Base-by-base conservation (phyloP, 2,329 filamentous ascomycete genomes). In the Chrysoporthe puriensis region DNA sequence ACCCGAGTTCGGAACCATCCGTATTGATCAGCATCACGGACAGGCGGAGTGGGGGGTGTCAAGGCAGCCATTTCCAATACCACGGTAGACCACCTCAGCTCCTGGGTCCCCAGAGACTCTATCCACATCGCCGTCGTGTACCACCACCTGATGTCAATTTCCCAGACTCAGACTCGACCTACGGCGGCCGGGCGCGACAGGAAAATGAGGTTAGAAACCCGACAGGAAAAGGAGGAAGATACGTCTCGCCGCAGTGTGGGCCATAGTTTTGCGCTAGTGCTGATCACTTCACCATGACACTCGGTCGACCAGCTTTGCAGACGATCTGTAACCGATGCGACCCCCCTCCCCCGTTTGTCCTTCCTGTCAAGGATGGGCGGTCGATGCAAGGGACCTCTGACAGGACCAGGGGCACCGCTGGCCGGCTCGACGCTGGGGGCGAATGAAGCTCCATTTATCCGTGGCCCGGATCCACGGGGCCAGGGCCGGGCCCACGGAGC, bases 1-100 rank as follows among this genome's bases (percentile, higher is more conserved):
- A 18, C 54, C 54, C 54, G 54, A 57, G 54, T 40, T 57, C 54
- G 54, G 54, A 36, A 57, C 16, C 8, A 57, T 57, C 54, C 54
- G 54, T 40, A 18, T n/a, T 36, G 54, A 57, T 57, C 54, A 57
- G 11, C 54, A 18, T 2, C 54, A 57, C 8, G 34, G 54, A 32
- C 21, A 4, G 34, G 2, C 14, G 26, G 11, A 21, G n/a, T 16
- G 46, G 46, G 1, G 50, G 50, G 50, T 54, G 26, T 54, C 50
- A 54, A 54, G 50, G 4, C 50, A 52, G 48, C 48, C 21, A 52
- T 32, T 52, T 52, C 50, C 4, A 26, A 26, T 26, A 26, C 26
- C 26, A 26, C 26, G 50, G 4, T 16, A 14, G 50, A 32, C 21
- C 21, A 48, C 6, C 14, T 32, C 8, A 7, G 13, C 14, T 16